Evolutionary conservation across 176 grass and related monocot species (phyloP).

Genomic region (Raddia guianensis): DNA sequence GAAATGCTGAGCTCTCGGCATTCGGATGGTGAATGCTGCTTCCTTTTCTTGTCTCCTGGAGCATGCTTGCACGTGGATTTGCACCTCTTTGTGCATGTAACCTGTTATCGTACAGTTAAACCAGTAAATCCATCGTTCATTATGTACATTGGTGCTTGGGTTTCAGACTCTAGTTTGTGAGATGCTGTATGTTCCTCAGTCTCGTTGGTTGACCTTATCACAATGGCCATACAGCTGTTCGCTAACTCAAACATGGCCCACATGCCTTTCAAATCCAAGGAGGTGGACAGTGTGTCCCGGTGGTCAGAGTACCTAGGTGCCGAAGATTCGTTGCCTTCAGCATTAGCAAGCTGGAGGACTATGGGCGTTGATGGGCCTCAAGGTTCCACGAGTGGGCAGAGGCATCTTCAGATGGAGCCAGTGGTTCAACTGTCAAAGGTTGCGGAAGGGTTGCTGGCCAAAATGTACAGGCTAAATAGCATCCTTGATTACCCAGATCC

Average conservation of each 20-base stretch:
- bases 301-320: conserved; percentile 80
- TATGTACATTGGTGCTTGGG: neutral
- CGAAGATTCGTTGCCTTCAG: conserved; percentile 64
- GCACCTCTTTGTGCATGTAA: neutral
- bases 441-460: conserved; percentile 74
- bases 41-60: too few species aligned
- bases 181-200: neutral
- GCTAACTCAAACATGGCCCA: conserved; percentile 58
- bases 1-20: neutral
- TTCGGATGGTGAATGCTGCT: neutral
- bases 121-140: neutral
- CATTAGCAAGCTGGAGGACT: conserved; percentile 66
- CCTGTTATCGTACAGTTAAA: neutral
- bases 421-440: conserved; percentile 90
- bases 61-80: neutral
- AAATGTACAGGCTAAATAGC: conserved; percentile 80
- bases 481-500: conserved; percentile 83
- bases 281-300: conserved; percentile 66
- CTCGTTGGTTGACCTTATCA: conserved; percentile 14
- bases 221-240: conserved; percentile 39
- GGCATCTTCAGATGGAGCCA: conserved; percentile 81
- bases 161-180: neutral
- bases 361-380: conserved; percentile 52
- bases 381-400: conserved; percentile 45
- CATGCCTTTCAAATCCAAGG: conserved; percentile 70